Evolutionary conservation across 2,329 filamentous ascomycete species (phyloP), one percentile per base, ranked within the genome.

Genomic region (Ascochyta koolunga): DNA sequence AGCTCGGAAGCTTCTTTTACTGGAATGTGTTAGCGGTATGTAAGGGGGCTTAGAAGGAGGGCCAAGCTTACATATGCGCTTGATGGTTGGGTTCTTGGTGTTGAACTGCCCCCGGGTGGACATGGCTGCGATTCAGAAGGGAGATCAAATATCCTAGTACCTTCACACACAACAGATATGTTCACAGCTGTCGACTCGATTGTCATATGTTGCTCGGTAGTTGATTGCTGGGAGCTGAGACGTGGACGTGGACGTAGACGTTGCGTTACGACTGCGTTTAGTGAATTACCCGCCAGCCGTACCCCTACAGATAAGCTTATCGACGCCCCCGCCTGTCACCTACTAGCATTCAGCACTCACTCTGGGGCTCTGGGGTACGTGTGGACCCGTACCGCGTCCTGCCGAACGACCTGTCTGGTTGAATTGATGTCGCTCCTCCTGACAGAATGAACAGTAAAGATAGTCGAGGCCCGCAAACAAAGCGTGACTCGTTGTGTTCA

Each of bases 1-100:
- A 99, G 85, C 74, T 98, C 95, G 54, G 89, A 83, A 53, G 93
- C 93, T 86, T 98, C 95, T 77, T 91, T 91, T 70, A 97, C 88
- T 91, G 39, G 16, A 67, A 73, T 31, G 1, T 13, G 51, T 72
- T 46, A 73, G 67, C 37, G 35, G 13, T 18, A 49, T 36, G 49
- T 51, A 45, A 50, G 29, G 44, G 46, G 44, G 43, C 44, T 40
- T 25, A 29, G 35, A 40, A 19, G 19, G 49, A 51, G 27, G 9
- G 6, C 41, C 8, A 22, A 18, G 36, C 85, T 67, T 81, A 91
- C 89, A 82, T 74, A 96, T 95, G 72, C 90, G 89, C 76, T 89
- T 88, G 72, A 95, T 90, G 24, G 90, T 93, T 37, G 90, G 90
- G 59, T 88, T 92, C 72, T 91, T 92, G 65, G 87, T 85, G 74